Evolutionary conservation across 371 early-diverging fungal species (phyloP).

Genomic region (Apophysomyces sp.): DNA sequence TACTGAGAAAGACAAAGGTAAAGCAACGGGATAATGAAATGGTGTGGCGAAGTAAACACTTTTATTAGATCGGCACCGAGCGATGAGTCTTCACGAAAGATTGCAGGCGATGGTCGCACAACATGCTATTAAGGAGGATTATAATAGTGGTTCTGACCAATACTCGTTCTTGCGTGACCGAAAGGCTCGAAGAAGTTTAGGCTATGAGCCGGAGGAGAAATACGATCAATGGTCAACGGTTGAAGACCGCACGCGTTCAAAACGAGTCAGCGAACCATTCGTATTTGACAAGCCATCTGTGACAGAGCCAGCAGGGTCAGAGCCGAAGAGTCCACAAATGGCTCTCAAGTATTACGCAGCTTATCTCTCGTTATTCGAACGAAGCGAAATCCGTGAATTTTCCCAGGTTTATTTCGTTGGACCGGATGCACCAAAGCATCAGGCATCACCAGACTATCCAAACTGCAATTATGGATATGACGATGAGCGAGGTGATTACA

Average conservation of each 20-base stretch:
- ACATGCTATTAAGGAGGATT: slow-evolving; percentile 15
- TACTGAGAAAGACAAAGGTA: slow-evolving; percentile 11
- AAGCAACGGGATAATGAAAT: background rate
- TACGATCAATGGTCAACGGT: background rate
- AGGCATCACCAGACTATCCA: slow-evolving; percentile 34
- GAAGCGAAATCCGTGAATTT: slow-evolving; percentile 72
- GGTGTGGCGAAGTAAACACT: background rate
- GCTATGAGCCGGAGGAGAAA: background rate
- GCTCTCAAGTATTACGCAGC: slow-evolving; percentile 51
- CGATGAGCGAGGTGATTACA: slow-evolving; percentile 93
- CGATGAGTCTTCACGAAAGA: slow-evolving; percentile 22
- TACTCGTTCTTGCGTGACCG: background rate
- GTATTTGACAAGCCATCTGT: background rate
- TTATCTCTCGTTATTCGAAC: slow-evolving; percentile 73
- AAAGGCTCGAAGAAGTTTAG: background rate
- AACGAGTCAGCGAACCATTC: background rate
- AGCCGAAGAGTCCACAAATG: slow-evolving; percentile 14
- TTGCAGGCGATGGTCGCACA: slow-evolving; percentile 14
- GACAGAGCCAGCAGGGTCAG: background rate
- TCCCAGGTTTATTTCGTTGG: slow-evolving; percentile 81
- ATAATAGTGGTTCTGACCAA: background rate
- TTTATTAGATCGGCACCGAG: slow-evolving; percentile 9
- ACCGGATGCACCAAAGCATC: slow-evolving; percentile 49
- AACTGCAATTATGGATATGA: slow-evolving; percentile 70
- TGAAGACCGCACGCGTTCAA: background rate